Evolutionary conservation across 306 rosid species (phyloP).

Genomic region (Rosa persica): DNA sequence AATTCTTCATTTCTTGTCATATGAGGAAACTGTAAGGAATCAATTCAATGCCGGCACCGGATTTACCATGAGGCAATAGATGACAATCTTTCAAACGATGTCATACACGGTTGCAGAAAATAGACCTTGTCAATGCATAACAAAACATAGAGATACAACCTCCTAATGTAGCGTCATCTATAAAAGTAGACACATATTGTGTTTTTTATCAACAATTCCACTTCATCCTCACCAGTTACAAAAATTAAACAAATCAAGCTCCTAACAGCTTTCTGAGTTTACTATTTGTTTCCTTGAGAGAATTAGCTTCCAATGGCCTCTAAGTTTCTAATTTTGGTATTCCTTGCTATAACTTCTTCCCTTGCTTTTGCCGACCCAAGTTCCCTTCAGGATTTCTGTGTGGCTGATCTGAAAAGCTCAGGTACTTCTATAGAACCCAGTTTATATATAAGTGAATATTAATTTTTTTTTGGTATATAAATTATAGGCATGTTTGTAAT

Average conservation of each 20-base stretch:
- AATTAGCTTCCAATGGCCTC: conserved; percentile 3
- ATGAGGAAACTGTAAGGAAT: not conserved
- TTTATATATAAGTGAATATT: not conserved
- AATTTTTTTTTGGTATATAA: not conserved
- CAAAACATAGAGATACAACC: not conserved
- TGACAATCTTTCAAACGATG: not conserved
- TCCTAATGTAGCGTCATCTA: not conserved
- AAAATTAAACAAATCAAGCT: not conserved
- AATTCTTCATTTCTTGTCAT: not conserved
- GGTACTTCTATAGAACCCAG: conserved; percentile 13
- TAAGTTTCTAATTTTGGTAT: not conserved
- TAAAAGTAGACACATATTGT: not conserved
- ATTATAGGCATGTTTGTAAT: not conserved
- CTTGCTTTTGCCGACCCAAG: conserved; percentile 5
- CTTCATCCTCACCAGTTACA: not conserved
- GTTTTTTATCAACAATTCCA: not conserved
- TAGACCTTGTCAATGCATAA: not conserved
- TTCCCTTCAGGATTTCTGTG: conserved; percentile 20
- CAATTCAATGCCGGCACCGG: not conserved
- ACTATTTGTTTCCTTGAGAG: not conserved
- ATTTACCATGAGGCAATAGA: not conserved
- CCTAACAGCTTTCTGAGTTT: not conserved
- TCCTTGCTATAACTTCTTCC: conserved; percentile 3
- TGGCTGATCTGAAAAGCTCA: not conserved
- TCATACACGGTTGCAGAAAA: not conserved